A percentile compares a stretch with the other conserved stretches of the same genome.
phyloP scores from a whole-genome alignment of 441 rosid species.

The Adansonia rubrostipa region DNA sequence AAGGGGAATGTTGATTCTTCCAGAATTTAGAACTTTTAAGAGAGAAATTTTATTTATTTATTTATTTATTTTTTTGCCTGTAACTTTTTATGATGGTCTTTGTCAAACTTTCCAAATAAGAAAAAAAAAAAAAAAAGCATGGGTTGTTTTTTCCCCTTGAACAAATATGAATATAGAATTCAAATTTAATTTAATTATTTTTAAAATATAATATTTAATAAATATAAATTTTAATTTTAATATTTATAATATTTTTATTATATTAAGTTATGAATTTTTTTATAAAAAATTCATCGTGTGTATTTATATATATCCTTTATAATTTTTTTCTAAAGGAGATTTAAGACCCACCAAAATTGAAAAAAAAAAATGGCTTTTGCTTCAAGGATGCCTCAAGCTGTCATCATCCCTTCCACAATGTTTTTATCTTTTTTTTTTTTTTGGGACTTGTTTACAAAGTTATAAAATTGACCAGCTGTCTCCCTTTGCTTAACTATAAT shows the following conservation, averaged over 20 bases:
- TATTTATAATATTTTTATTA: too few relatives aligned
- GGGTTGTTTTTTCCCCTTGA: not conserved
- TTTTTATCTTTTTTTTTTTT: not conserved
- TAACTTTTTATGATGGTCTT: not conserved
- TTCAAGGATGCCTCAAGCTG: conserved; percentile 5
- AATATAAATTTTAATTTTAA: too few relatives aligned
- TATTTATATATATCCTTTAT: not conserved
- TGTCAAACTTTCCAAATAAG: not conserved
- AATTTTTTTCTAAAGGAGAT: not conserved
- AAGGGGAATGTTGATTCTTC: not conserved
- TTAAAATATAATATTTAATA: too few relatives aligned
- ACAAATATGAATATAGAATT: not conserved
- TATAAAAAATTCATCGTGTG: too few relatives aligned
- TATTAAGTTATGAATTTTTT: too few relatives aligned
- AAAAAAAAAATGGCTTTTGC: conserved; percentile 9
- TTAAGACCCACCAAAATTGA: not conserved
- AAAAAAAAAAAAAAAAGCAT: not conserved
- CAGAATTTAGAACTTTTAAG: not conserved
- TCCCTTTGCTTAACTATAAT: not conserved
- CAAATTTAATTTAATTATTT: too few relatives aligned
- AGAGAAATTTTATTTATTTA: not conserved
- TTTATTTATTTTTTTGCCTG: not conserved
- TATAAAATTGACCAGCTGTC: conserved; percentile 9
- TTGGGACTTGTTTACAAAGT: conserved; percentile 7
- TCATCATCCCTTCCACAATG: not conserved